Evolutionary conservation across 2,329 filamentous ascomycete species (phyloP), one percentile per base, ranked within the genome.

Genomic region (Monosporascus sp.): DNA sequence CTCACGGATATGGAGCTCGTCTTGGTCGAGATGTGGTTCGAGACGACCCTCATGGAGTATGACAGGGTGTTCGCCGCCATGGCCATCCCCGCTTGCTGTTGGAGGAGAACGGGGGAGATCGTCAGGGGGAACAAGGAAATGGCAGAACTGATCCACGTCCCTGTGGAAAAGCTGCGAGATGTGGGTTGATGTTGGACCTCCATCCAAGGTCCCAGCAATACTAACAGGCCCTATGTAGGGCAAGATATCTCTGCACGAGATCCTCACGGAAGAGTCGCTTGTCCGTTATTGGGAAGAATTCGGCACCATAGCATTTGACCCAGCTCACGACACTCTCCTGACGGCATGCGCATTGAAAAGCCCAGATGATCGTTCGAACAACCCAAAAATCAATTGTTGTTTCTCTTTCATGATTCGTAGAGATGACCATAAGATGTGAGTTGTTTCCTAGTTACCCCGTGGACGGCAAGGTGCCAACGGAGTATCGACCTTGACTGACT

Each of bases 201-300:
- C 45, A n/a, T 28, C 37, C 11, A 40, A 35, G 24, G 37, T 28
- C 37, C 50, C 51, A 58, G 35, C 55, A 45, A 53, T 56, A 45
- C 58, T 43, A 9, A 7, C 26, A 47, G 22, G 7, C 18, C 22
- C 9, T 53, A 31, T 43, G 8, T 56, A 96, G 92, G 94, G 94
- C 56, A 95, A 95, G 65, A 87, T 97, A 59, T 90, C 94, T 14
- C 81, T 99, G 48, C 94, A 99, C 68, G 92, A 99, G 69, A 95
- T 99, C 58, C 84, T 99, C 45, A 91, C 91, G 2, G 94, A 99
- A 74, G 91, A 96, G 57, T 95, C 92, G 41, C 83, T 96, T 56
- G 94, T 97, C 51, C 89, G 90, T 63, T 99, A 99, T 66, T 99
- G 94, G 94, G 94, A 99, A 72, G 96, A 99, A 66, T 99, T 99